Conservation (phyloP, 2,329 filamentous ascomycete genomes). For the Polytolypa hystricis region DNA sequence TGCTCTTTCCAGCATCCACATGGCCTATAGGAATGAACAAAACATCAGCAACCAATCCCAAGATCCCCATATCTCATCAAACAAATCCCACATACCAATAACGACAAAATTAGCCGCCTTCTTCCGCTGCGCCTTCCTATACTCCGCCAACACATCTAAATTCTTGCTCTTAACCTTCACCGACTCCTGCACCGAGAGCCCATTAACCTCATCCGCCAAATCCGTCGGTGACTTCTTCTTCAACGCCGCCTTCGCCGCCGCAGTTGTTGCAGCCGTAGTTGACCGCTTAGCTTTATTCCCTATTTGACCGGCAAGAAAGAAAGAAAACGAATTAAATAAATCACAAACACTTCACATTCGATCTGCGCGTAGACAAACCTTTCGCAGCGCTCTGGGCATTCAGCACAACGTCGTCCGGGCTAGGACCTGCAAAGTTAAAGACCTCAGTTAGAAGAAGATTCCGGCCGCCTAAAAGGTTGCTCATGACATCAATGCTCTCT, state of each 20-base stretch:
- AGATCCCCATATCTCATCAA: not conserved
- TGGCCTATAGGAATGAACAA: conserved; percentile 51
- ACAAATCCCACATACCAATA: conserved; percentile 52
- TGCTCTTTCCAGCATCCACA: conserved; percentile 95
- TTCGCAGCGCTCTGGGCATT: conserved; percentile 65
- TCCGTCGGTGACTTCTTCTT: conserved; percentile 33
- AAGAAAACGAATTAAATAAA: not conserved
- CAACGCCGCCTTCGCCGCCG: conserved; percentile 26
- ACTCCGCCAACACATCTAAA: conserved; percentile 72
- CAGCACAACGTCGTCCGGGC: conserved; percentile 81
- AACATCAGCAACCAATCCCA: conserved; percentile 11
- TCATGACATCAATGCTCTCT: conserved; percentile 25
- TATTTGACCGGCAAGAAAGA: conserved; percentile 30
- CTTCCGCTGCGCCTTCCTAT: conserved; percentile 63
- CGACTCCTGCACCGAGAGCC: conserved; percentile 39
- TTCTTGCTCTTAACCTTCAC: conserved; percentile 59
- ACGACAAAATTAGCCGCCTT: conserved; percentile 83
- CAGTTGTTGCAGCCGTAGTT: conserved; percentile 20
- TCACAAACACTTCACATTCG: conserved; percentile 18
- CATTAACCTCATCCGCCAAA: conserved; percentile 38
- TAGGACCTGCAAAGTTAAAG: conserved; percentile 66
- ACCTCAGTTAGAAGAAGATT: conserved; percentile 32
- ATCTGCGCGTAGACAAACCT: conserved; percentile 47
- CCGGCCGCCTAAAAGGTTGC: conserved; percentile 30
- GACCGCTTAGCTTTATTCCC: conserved; percentile 36